phyloP scores from a whole-genome alignment of 345 rosid genomes.

The Hibiscus trionum region DNA sequence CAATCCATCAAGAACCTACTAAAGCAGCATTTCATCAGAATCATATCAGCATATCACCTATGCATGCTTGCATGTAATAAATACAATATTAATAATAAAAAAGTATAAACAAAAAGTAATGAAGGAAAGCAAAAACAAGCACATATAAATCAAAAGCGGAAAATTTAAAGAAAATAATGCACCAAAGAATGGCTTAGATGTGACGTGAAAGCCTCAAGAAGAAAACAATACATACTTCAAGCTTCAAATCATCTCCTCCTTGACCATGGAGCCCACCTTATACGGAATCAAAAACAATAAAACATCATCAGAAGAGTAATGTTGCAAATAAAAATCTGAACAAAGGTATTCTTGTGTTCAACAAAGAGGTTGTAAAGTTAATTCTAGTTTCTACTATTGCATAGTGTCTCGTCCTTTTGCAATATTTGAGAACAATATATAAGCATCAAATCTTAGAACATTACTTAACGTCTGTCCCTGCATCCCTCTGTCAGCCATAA shows the following conservation, averaged over 20 bases:
- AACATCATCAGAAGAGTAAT: constrained; percentile 9
- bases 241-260: constrained; percentile 44
- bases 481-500: background rate
- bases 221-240: constrained; percentile 49
- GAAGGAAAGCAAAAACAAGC: background rate
- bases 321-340: background rate
- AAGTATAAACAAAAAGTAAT: background rate
- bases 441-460: background rate
- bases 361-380: background rate
- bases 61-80: background rate
- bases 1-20: constrained; percentile 73
- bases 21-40: constrained; percentile 22
- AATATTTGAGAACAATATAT: background rate
- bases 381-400: background rate
- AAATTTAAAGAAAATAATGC: background rate
- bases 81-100: background rate
- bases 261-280: constrained; percentile 46
- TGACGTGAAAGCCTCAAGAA: constrained; percentile 1
- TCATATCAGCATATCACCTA: constrained; percentile 8
- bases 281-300: constrained; percentile 4
- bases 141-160: background rate
- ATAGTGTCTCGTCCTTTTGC: background rate
- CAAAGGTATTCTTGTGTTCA: background rate
- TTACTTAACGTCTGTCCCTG: background rate
- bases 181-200: constrained; percentile 5